phyloP scores from a whole-genome alignment of 164 flowering plant genomes.

The Hamamelis virginiana region DNA sequence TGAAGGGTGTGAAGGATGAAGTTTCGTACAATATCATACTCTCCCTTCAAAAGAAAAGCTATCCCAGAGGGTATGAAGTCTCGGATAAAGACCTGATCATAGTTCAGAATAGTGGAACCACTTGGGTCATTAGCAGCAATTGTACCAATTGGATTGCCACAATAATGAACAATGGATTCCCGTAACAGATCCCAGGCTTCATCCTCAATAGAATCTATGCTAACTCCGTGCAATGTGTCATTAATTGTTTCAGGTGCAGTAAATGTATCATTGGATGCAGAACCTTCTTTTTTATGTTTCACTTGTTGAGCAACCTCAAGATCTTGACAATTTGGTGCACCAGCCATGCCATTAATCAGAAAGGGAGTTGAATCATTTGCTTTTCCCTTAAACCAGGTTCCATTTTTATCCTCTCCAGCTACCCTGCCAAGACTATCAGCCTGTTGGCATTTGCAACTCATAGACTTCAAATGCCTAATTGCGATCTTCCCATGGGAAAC shows the following conservation, averaged over 20 bases:
- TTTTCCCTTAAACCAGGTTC: constrained; percentile 2
- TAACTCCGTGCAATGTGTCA: constrained; percentile 8
- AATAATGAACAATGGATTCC: constrained; percentile 61
- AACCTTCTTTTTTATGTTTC: constrained; percentile 27
- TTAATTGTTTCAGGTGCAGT: constrained; percentile 19
- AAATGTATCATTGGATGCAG: constrained; percentile 17
- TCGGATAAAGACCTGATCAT: constrained; percentile 82
- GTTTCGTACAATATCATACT: constrained; percentile 77
- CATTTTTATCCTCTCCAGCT: constrained; percentile 33
- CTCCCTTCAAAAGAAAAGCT: constrained; percentile 82
- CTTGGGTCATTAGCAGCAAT: constrained; percentile 76
- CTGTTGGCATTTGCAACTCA: constrained; percentile 40
- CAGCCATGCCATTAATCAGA: constrained; percentile 21
- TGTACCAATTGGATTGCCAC: constrained; percentile 74
- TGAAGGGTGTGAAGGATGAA: constrained; percentile 84
- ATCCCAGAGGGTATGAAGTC: constrained; percentile 83
- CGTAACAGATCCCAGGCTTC: constrained; percentile 74
- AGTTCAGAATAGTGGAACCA: constrained; percentile 44
- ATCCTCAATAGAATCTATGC: constrained; percentile 46
- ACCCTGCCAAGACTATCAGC: constrained; percentile 39
- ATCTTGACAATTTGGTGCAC: constrained; percentile 17
- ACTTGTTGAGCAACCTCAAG: constrained; percentile 24
- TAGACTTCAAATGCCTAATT: constrained; percentile 7
- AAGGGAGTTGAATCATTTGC: background rate
- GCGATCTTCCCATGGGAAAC: constrained; percentile 2